Conservation (phyloP, 805 yeast species). For the Saccharomycopsis sp. region DNA sequence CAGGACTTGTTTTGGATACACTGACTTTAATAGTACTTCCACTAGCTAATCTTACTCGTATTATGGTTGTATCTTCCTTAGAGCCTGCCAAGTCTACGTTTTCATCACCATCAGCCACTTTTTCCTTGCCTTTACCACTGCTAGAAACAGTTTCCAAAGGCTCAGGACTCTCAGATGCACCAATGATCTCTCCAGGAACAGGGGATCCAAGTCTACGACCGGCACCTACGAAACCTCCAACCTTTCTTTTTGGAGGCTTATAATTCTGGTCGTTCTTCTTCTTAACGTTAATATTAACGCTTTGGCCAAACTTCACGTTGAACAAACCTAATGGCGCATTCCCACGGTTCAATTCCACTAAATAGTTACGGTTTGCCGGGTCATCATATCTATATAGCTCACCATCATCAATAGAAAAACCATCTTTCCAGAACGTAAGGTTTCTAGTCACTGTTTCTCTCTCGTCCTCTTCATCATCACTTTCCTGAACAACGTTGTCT, state of each 20-base stretch:
- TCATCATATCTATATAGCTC: conserved; percentile 82
- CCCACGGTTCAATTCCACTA: conserved; percentile 79
- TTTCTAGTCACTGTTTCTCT: conserved; percentile 61
- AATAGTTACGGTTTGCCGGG: conserved; percentile 73
- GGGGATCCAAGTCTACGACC: conserved; percentile 91
- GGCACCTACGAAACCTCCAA: conserved; percentile 66
- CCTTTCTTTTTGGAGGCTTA: conserved; percentile 52
- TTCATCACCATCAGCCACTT: conserved; percentile 22
- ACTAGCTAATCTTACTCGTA: conserved; percentile 79
- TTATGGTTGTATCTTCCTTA: conserved; percentile 57
- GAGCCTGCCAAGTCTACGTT: conserved; percentile 23
- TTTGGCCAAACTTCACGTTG: conserved; percentile 83
- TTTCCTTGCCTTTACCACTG: conserved; percentile 21
- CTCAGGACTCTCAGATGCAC: background rate
- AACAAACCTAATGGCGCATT: conserved; percentile 82
- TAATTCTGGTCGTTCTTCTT: conserved; percentile 78
- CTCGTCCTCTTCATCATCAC: conserved; percentile 24
- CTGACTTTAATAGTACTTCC: conserved; percentile 65
- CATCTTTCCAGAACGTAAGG: conserved; percentile 93
- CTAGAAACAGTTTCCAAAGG: background rate
- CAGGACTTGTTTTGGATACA: conserved; percentile 60
- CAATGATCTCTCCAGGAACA: conserved; percentile 59
- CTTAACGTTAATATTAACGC: conserved; percentile 84
- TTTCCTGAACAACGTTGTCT: conserved; percentile 31
- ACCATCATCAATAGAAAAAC: conserved; percentile 93